phyloP scores from a whole-genome alignment of 352 stramenopile genomes.

The Aphanomyces cochlioides region DNA sequence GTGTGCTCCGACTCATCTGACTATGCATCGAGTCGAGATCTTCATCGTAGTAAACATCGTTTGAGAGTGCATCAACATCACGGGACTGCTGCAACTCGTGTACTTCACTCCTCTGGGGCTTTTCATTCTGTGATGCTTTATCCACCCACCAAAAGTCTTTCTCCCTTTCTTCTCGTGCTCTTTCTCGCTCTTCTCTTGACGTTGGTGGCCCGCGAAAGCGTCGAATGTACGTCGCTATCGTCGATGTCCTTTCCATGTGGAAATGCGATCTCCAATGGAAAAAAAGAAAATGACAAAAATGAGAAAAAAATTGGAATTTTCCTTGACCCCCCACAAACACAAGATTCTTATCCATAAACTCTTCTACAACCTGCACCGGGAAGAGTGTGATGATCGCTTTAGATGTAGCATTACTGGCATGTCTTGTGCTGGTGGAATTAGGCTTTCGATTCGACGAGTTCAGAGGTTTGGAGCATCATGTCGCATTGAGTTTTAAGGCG shows the following conservation, averaged over 20 bases:
- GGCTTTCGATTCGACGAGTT: too few species aligned
- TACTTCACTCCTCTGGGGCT: not conserved
- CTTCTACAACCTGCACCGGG: too few species aligned
- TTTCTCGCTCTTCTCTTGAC: slow-evolving; percentile 19
- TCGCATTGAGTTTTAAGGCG: slow-evolving; percentile 26
- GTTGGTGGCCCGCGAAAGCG: slow-evolving; percentile 27
- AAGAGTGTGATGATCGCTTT: too few species aligned
- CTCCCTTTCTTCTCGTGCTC: slow-evolving; percentile 8
- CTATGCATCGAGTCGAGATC: not conserved
- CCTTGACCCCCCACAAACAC: too few species aligned
- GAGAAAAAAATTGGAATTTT: too few species aligned
- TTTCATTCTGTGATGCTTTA: not conserved
- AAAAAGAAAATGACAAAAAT: too few species aligned
- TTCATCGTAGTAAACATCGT: not conserved
- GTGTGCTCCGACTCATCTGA: not conserved
- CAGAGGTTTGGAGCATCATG: slow-evolving; percentile 7
- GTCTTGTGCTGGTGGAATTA: too few species aligned
- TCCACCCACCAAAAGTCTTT: slow-evolving; percentile 26
- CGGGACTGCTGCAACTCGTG: not conserved
- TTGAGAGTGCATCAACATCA: not conserved
- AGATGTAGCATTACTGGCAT: too few species aligned
- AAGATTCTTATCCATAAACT: too few species aligned
- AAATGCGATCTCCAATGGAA: too few species aligned
- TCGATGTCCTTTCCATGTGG: not conserved
- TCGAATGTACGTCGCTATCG: slow-evolving; percentile 25